A percentile compares a stretch with the other conserved stretches of the same genome.
These are phyloP conservation scores for Bonnemaisonia californica DNA, from an alignment of 31 red algal genomes.

Conservation along the genomic window DNA sequence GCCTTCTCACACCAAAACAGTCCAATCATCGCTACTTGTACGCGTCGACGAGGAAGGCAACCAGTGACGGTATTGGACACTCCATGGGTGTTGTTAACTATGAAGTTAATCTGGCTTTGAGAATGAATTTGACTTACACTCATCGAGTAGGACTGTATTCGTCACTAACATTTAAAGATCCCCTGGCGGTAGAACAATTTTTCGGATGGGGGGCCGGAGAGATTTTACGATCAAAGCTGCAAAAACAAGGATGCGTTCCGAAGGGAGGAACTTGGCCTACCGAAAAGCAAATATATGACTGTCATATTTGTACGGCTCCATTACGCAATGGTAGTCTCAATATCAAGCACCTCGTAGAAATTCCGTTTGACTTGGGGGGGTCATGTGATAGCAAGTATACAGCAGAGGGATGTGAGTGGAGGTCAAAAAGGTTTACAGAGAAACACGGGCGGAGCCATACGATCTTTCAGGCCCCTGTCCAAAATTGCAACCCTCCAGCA, in stretches of 20 bases:
- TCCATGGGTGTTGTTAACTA: conserved; percentile 69
- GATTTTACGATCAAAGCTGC: conserved; percentile 41
- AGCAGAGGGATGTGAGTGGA: conserved; percentile 10
- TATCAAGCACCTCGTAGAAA: conserved; percentile 47
- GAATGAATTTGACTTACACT: conserved; percentile 64
- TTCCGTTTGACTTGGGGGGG: conserved; percentile 29
- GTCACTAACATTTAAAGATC: conserved; percentile 38
- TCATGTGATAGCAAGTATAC: neutral
- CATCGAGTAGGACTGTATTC: conserved; percentile 70
- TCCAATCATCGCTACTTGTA: conserved; percentile 65
- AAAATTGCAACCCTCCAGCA: conserved; percentile 43
- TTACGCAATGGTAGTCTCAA: conserved; percentile 16
- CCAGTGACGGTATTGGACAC: conserved; percentile 76
- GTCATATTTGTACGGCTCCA: conserved; percentile 45
- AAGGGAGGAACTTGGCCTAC: conserved; percentile 38
- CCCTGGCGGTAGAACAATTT: conserved; percentile 58
- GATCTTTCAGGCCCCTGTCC: conserved; percentile 36
- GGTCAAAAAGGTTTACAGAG: conserved; percentile 14
- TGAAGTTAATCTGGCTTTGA: conserved; percentile 58
- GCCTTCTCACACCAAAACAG: conserved; percentile 30
- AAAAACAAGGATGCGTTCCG: conserved; percentile 48
- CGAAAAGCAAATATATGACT: conserved; percentile 23
- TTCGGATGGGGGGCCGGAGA: conserved; percentile 69
- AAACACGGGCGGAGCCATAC: conserved; percentile 34
- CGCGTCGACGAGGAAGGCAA: conserved; percentile 21